These are phyloP conservation scores for Alternaria sp. DNA, from an alignment of 2,329 filamentous ascomycete genomes.

Conservation along the genomic window DNA sequence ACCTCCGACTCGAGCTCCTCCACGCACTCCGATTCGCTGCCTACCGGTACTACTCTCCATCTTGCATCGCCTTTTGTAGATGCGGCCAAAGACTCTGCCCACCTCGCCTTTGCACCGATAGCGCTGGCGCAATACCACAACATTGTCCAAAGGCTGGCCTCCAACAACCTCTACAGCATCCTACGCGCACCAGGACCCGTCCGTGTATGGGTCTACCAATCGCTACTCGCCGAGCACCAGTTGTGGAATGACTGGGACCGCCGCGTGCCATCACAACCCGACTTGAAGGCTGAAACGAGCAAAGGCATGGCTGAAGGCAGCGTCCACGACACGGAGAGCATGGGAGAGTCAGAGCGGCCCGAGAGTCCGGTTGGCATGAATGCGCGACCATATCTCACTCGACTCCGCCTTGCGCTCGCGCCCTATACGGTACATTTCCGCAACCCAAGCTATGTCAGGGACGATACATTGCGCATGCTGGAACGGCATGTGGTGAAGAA, in stretches of 20 bases:
- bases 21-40: conserved; percentile 17
- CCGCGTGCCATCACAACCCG: conserved; percentile 4
- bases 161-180: conserved; percentile 37
- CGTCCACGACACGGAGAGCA: conserved; percentile 23
- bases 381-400: conserved; percentile 52
- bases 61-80: conserved; percentile 14
- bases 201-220: conserved; percentile 40
- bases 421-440: conserved; percentile 67
- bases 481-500: conserved; percentile 64
- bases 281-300: conserved; percentile 14
- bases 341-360: conserved; percentile 24
- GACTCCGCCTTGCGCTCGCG: conserved; percentile 57
- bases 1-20: conserved; percentile 19
- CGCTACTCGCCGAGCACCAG: conserved; percentile 32
- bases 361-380: conserved; percentile 22
- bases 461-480: conserved; percentile 66
- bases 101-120: conserved; percentile 33
- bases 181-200: conserved; percentile 39
- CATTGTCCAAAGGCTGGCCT: conserved; percentile 33
- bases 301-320: conserved; percentile 17
- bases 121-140: conserved; percentile 39
- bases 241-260: conserved; percentile 36
- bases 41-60: conserved; percentile 4
- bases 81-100: conserved; percentile 9
- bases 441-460: conserved; percentile 66